These are phyloP conservation scores for Thermothelomyces thermophilus DNA, from an alignment of 2,329 filamentous ascomycete species.

Conservation along the genomic window DNA sequence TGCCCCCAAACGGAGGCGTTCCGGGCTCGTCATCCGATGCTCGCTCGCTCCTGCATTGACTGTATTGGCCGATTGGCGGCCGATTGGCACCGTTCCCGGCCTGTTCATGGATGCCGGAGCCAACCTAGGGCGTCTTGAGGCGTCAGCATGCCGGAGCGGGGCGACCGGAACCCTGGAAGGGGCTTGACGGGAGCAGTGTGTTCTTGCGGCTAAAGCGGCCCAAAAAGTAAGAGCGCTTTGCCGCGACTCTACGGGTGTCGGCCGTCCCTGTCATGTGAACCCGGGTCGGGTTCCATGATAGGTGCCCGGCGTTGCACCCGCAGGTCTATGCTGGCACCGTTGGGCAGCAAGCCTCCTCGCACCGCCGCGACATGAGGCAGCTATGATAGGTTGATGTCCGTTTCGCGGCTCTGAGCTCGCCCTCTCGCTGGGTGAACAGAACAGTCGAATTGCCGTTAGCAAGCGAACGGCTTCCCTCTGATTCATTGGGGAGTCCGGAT, in stretches of 20 bases:
- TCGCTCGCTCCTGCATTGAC: background rate
- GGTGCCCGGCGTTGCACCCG: slow-evolving; percentile 5
- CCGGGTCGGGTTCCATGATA: slow-evolving; percentile 1
- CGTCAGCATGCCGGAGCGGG: background rate
- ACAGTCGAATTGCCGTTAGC: background rate
- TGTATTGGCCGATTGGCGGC: too few relatives aligned
- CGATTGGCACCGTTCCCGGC: background rate
- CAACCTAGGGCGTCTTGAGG: too few relatives aligned
- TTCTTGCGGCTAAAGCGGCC: background rate
- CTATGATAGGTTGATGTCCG: slow-evolving; percentile 10
- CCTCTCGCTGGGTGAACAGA: background rate
- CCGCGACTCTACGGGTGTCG: background rate
- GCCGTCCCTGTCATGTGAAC: slow-evolving; percentile 1
- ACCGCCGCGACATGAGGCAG: background rate
- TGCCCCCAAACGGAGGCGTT: background rate
- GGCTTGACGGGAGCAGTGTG: background rate
- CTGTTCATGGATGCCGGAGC: too few relatives aligned
- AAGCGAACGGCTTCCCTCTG: background rate
- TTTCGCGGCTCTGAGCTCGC: background rate
- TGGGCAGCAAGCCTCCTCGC: slow-evolving; percentile 16
- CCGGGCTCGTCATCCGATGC: background rate
- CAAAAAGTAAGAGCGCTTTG: background rate
- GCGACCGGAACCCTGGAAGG: background rate
- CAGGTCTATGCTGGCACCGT: slow-evolving; percentile 16
- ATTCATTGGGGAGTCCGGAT: background rate